Conservation (phyloP, 108 stramenopile genomes). For the Skeletonema marinoi region DNA sequence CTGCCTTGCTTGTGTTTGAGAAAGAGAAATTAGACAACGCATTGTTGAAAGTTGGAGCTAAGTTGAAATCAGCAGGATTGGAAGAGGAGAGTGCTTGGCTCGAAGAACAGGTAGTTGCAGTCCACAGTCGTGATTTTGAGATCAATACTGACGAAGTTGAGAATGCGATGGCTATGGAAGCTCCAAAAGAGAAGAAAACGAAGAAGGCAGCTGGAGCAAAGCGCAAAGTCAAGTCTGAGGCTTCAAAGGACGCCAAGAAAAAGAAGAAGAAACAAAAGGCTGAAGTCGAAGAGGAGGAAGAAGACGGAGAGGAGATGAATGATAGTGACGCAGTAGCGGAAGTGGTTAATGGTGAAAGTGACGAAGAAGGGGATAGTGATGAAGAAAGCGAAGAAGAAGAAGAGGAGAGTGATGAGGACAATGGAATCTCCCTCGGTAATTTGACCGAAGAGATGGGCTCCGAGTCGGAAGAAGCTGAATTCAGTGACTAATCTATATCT, state of each 20-base stretch:
- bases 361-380: constrained; percentile 19
- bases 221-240: constrained; percentile 25
- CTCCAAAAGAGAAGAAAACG: constrained; percentile 17
- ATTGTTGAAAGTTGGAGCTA: constrained; percentile 33
- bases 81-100: constrained; percentile 42
- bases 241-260: constrained; percentile 18
- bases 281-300: constrained; percentile 11
- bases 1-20: constrained; percentile 48
- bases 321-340: not conserved
- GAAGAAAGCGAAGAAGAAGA: constrained; percentile 31
- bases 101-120: constrained; percentile 33
- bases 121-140: constrained; percentile 27
- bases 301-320: not conserved
- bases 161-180: constrained; percentile 40
- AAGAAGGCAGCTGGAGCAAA: constrained; percentile 36
- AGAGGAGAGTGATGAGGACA: constrained; percentile 21
- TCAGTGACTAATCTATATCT: not conserved
- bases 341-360: not conserved
- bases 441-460: constrained; percentile 32
- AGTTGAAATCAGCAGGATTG: constrained; percentile 33
- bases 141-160: constrained; percentile 28
- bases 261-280: constrained; percentile 9
- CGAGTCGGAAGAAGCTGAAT: constrained; percentile 38
- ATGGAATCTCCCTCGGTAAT: constrained; percentile 11
- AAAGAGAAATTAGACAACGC: constrained; percentile 52